Evolutionary conservation across 2,329 filamentous ascomycete species (phyloP), one percentile per base, ranked within the genome.

Genomic region (Juglanconis sp.): DNA sequence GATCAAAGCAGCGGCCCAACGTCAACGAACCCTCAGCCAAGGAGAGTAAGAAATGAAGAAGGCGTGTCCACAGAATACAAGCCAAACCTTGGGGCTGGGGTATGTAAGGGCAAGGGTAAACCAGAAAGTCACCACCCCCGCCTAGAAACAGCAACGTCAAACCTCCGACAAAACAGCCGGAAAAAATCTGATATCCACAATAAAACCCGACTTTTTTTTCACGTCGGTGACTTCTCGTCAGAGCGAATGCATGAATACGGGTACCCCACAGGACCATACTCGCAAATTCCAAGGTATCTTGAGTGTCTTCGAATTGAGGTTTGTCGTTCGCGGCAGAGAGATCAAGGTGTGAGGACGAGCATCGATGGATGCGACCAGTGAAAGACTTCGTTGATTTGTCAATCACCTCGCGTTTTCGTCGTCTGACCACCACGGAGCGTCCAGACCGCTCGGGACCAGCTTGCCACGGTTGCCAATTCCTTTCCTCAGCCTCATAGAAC

Each of bases 21-120:
- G 30, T 31, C 10, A 17, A n/a, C 38, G n/a, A 42, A 48, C 56
- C 48, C 52, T 56, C 30, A 30, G 53, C 46, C 36, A 54, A 52
- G 13, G 53, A 63, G 55, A 55, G 46, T 55, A 54, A 60, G 50
- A 53, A 53, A 57, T 24, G 17, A 24, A 63, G 38, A 60, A 54
- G 56, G 59, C 59, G 54, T 63, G 54, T 63, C 42, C 52, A 54
- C 53, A 56, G 49, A 57, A 52, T 63, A 63, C 61, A 63, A 42
- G 61, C 54, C 54, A 60, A 47, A 46, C 57, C 53, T 34, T 46
- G 48, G 49, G 44, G 24, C 56, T 44, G 38, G 44, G 36, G 61
- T 50, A 49, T 57, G 36, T 46, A 46, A 46, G 36, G 47, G 46
- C 11, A 56, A 38, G 4, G 54, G 49, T 46, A 60, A 50, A 57